Conservation (phyloP, 495 filamentous ascomycete species). For the Collariella sp. region DNA sequence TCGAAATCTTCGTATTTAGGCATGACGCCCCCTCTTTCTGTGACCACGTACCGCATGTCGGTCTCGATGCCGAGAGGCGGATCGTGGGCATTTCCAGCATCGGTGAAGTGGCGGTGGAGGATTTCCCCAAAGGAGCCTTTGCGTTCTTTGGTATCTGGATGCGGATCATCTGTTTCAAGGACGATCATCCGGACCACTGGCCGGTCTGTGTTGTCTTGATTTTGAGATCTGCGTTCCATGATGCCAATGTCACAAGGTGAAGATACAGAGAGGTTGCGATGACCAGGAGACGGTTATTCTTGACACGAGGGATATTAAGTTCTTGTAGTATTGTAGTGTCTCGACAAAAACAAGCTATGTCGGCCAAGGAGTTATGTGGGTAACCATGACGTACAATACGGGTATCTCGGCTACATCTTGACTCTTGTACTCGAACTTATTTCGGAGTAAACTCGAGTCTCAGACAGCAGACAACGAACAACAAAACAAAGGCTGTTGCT, state of each 20-base stretch:
- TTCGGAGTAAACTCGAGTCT: too few species aligned
- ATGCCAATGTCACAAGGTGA: not conserved
- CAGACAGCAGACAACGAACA: too few species aligned
- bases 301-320: too few species aligned
- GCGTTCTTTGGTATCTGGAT: constrained; percentile 15
- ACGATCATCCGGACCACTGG: constrained; percentile 23
- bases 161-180: constrained; percentile 28
- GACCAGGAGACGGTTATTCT: too few species aligned
- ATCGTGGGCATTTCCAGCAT: constrained; percentile 20
- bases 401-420: too few species aligned
- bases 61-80: constrained; percentile 27
- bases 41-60: constrained; percentile 21
- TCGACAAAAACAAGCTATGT: too few species aligned
- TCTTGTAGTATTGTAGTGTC: too few species aligned
- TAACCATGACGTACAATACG: too few species aligned
- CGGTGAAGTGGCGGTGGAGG: constrained; percentile 23
- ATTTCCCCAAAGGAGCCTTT: constrained; percentile 25
- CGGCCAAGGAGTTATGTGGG: too few species aligned
- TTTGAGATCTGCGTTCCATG: not conserved
- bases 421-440: too few species aligned
- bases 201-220: not conserved
- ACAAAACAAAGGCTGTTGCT: too few species aligned
- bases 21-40: constrained; percentile 21
- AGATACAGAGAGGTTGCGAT: too few species aligned
- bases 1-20: constrained; percentile 19